Percentiles rank a stretch among this genome's conserved stretches.
phyloP scores from a whole-genome alignment of 176 grass and related monocot genomes.

The Carex kokanica region DNA sequence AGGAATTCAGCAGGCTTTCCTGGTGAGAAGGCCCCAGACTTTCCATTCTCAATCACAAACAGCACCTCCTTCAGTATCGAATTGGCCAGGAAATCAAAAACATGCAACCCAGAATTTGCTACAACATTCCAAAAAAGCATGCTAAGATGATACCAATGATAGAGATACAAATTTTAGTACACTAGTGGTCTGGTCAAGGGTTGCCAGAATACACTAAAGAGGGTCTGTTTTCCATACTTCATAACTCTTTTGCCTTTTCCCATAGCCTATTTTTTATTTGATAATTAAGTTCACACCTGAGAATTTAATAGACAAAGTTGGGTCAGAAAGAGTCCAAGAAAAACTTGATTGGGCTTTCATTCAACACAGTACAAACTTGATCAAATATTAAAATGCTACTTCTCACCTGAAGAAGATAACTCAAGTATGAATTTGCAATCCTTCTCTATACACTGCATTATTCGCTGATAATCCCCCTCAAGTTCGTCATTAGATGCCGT shows the following conservation, averaged over 20 bases:
- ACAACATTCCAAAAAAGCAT: constrained; percentile 28
- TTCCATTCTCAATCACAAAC: constrained; percentile 81
- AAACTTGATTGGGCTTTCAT: no score
- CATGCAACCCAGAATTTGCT: constrained; percentile 96
- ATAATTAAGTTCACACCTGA: no score
- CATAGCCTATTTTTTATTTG: no score
- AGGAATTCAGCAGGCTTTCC: constrained; percentile 87
- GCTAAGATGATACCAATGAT: constrained; percentile 14
- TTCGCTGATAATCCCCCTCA: constrained; percentile 70
- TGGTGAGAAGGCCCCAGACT: constrained; percentile 83
- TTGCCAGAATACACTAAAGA: neutral
- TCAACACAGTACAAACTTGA: no score
- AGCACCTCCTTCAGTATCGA: constrained; percentile 92
- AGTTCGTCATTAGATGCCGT: constrained; percentile 60
- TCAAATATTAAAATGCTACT: neutral
- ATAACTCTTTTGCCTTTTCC: no score
- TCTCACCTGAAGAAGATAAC: constrained; percentile 75
- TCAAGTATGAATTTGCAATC: constrained; percentile 99
- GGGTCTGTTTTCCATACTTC: no score
- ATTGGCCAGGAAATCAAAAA: constrained; percentile 98
- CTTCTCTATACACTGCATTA: constrained; percentile 70
- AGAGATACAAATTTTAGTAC: neutral
- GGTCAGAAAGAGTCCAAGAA: no score
- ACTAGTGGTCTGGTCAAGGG: neutral
- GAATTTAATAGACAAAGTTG: no score